Evolutionary conservation across 306 rosid species (phyloP).

Genomic region (Prosopis cineraria): DNA sequence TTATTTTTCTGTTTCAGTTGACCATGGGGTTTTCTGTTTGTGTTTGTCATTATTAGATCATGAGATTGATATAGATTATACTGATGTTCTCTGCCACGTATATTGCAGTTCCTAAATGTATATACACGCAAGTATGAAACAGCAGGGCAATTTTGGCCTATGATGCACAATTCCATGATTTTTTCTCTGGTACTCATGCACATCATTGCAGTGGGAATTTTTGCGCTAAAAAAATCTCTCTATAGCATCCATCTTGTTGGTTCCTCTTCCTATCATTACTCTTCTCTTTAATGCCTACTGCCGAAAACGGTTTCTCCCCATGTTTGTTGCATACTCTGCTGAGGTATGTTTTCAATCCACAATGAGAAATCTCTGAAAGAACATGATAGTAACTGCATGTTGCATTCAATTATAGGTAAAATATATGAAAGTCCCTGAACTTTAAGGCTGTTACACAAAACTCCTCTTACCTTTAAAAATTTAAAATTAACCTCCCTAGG

Average conservation of each 20-base stretch:
- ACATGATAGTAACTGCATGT: slow-evolving; percentile 1
- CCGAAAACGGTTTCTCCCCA: slow-evolving; percentile 90
- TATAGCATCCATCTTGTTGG: slow-evolving; percentile 44
- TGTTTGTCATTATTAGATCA: slow-evolving; percentile 27
- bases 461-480: too few species aligned
- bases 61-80: slow-evolving; percentile 10
- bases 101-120: slow-evolving; percentile 79
- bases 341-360: slow-evolving; percentile 60
- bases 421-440: too few species aligned
- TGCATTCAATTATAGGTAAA: too few species aligned
- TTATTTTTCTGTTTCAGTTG: too few species aligned
- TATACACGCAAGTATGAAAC: slow-evolving; percentile 77
- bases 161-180: slow-evolving; percentile 75
- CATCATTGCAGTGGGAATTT: slow-evolving; percentile 88
- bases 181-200: slow-evolving; percentile 94
- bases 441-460: too few species aligned
- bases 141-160: slow-evolving; percentile 94
- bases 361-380: neutral
- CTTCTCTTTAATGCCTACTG: slow-evolving; percentile 93
- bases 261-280: slow-evolving; percentile 85
- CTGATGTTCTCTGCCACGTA: slow-evolving; percentile 31
- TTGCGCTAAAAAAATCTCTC: slow-evolving; percentile 71
- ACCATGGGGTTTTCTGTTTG: neutral
- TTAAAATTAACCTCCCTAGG: too few species aligned
- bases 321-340: slow-evolving; percentile 69